Evolutionary conservation across 345 rosid genomes (phyloP), one percentile per base, ranked within the genome.

Genomic region (Pelargonium nanum): DNA sequence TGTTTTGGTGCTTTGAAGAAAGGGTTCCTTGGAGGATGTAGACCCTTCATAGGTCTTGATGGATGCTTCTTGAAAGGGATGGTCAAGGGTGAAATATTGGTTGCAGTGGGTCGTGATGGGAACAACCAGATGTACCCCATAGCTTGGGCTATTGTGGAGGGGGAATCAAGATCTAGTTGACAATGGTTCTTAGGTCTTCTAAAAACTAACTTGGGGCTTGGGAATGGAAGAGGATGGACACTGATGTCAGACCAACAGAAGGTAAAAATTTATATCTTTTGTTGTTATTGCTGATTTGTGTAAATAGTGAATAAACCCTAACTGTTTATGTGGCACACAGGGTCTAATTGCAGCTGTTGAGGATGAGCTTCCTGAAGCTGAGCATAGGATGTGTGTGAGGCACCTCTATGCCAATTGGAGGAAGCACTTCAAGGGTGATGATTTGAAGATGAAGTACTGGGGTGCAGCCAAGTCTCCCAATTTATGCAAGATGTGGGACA

Each of bases 201-300:
- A n/a, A n/a, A n/a, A n/a, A n/a, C n/a, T n/a, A n/a, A n/a, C n/a
- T n/a, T n/a, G n/a, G n/a, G n/a, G 24, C 15, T 55, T 7, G 25
- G n/a, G 22, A 19, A 56, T 56, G 59, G 59, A 56, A 23, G 15
- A 21, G 59, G 59, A 21, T 56, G 1, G 59, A 56, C 59, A 7
- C 0, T 56, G 22, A 24, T 24, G 12, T 19, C 59, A 9, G 24
- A 56, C 22, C 59, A 4, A 24, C 24, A 56, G n/a, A 56, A 56
- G 59, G 59, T 4, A 56, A 9, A 7, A 7, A 10, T 21, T 19
- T 56, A 9, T 21, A 5, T 56, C 22, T 24, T 56, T 19, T 12
- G 23, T 0, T 56, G 8, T 15, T 19, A 1, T 19, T 21, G 4
- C 6, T 24, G 26, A 21, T 21, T 1, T 24, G 23, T 20, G 4